phyloP scores from a whole-genome alignment of 2,329 filamentous ascomycete species.

The Trichoderma sp. region DNA sequence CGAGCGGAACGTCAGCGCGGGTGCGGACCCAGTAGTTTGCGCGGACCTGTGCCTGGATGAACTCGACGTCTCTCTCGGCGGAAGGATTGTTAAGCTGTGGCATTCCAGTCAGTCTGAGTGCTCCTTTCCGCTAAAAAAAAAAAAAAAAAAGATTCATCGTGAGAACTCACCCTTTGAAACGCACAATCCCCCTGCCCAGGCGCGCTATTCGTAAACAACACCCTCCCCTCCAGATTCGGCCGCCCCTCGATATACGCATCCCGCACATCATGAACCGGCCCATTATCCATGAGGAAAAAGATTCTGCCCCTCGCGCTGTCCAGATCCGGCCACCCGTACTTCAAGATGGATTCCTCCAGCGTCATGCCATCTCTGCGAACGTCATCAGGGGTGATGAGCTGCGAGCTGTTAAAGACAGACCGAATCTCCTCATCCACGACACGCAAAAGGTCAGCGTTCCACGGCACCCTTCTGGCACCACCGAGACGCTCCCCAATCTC shows the following conservation, averaged over 20 bases:
- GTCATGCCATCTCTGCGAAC: slow-evolving; percentile 39
- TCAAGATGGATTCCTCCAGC: slow-evolving; percentile 45
- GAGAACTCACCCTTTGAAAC: slow-evolving; percentile 39
- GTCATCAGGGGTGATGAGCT: slow-evolving; percentile 48
- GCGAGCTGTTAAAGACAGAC: slow-evolving; percentile 37
- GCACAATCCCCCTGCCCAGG: slow-evolving; percentile 45
- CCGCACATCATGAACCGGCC: slow-evolving; percentile 37
- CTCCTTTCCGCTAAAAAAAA: neutral
- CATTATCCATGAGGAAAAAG: slow-evolving; percentile 52
- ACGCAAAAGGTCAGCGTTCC: slow-evolving; percentile 41
- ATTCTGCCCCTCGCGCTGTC: slow-evolving; percentile 43
- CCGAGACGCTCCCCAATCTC: slow-evolving; percentile 24
- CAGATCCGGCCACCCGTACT: slow-evolving; percentile 47
- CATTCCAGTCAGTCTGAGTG: neutral
- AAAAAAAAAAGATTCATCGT: neutral
- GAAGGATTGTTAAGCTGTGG: slow-evolving; percentile 44
- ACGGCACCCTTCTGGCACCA: slow-evolving; percentile 39
- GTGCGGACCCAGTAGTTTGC: slow-evolving; percentile 50
- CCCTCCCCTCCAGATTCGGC: slow-evolving; percentile 40
- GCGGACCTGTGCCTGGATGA: slow-evolving; percentile 43
- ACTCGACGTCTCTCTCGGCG: slow-evolving; percentile 31
- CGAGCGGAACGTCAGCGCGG: slow-evolving; percentile 44
- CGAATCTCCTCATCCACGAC: slow-evolving; percentile 47
- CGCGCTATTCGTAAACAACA: slow-evolving; percentile 47
- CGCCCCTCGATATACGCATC: slow-evolving; percentile 36